Evolutionary conservation across 2,329 filamentous ascomycete species (phyloP).

Genomic region (Verticillium longisporum): DNA sequence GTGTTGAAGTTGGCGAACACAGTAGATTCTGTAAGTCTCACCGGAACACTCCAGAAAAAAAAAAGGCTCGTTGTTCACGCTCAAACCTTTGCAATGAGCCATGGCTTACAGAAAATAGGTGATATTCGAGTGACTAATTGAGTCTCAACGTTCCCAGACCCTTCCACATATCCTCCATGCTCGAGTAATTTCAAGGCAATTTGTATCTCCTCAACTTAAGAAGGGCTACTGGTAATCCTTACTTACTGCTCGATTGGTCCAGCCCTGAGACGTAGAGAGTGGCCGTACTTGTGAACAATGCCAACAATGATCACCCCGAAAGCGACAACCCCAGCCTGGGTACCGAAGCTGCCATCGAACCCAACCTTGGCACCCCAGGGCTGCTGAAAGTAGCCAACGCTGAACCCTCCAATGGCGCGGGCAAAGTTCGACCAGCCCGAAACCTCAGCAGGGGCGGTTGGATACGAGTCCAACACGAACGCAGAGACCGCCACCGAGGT

Average conservation of each 20-base stretch:
- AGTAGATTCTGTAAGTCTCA: neutral
- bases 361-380: conserved; percentile 32
- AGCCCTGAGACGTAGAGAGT: neutral
- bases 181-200: neutral
- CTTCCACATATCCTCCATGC: neutral
- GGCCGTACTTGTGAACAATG: neutral
- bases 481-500: conserved; percentile 38
- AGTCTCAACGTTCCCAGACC: neutral
- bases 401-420: conserved; percentile 36
- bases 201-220: neutral
- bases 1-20: too few species aligned
- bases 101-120: neutral
- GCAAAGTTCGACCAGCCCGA: conserved; percentile 32
- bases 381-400: conserved; percentile 40
- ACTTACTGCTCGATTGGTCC: neutral
- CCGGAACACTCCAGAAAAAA: neutral
- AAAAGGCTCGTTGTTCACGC: neutral
- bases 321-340: conserved; percentile 24
- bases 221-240: neutral
- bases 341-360: conserved; percentile 28
- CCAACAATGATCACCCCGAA: neutral
- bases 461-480: conserved; percentile 43
- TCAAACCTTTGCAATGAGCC: neutral
- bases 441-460: conserved; percentile 38
- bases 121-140: neutral